Conservation (phyloP, 768 basidiomycete species). For the Podaxis sp. region DNA sequence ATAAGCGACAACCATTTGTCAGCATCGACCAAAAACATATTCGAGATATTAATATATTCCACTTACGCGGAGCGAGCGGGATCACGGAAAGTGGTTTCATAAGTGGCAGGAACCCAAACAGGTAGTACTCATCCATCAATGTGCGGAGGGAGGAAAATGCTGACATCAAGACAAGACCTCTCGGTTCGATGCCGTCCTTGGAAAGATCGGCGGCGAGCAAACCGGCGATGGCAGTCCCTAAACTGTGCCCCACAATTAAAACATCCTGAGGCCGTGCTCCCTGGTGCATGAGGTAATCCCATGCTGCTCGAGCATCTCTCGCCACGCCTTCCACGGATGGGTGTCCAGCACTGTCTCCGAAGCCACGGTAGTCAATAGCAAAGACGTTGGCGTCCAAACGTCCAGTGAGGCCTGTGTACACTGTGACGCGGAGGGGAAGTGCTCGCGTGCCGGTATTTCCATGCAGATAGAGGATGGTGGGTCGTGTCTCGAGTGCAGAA, state of each 20-base stretch:
- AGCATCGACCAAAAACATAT: background rate
- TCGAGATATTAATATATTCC: conserved; percentile 1
- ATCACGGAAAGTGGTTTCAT: conserved; percentile 67
- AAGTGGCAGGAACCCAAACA: conserved; percentile 66
- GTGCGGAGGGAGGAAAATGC: conserved; percentile 58
- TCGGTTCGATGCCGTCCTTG: conserved; percentile 37
- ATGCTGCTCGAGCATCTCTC: conserved; percentile 58
- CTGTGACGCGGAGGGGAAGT: conserved; percentile 44
- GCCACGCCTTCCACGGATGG: conserved; percentile 62
- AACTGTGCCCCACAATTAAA: conserved; percentile 68
- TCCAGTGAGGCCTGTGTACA: conserved; percentile 49
- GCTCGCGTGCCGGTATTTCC: conserved; percentile 73
- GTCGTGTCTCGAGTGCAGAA: conserved; percentile 30
- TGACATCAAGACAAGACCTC: conserved; percentile 29
- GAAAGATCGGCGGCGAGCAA: conserved; percentile 46
- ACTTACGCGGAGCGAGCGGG: conserved; percentile 62
- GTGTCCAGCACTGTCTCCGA: conserved; percentile 63
- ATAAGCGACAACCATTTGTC: conserved; percentile 1
- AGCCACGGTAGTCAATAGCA: conserved; percentile 74
- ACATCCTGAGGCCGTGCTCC: conserved; percentile 51
- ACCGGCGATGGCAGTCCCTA: conserved; percentile 69
- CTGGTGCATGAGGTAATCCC: conserved; percentile 56
- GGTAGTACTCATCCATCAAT: conserved; percentile 64
- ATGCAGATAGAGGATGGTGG: conserved; percentile 71
- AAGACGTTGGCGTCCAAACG: conserved; percentile 59